Percentiles rank a stretch among this genome's conserved stretches.
Conservation (phyloP, 768 basidiomycete genomes). For the Rickenella mellea region DNA sequence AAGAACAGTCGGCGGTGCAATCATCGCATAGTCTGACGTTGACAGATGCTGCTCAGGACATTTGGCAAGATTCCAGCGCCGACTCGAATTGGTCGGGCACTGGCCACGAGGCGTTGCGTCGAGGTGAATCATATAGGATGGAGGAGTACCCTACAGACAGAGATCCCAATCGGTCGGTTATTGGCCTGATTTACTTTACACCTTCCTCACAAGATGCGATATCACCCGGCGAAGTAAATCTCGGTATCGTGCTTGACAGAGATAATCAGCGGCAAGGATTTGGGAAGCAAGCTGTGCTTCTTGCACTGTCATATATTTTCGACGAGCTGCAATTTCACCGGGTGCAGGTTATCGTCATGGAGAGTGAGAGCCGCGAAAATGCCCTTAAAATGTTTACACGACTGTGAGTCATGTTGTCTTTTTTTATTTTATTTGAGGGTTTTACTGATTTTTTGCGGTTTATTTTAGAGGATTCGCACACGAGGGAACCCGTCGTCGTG, state of each 20-base stretch:
- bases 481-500: conserved; percentile 53
- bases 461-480: conserved; percentile 42
- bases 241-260: conserved; percentile 43
- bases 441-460: neutral
- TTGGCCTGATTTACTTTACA: neutral
- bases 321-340: conserved; percentile 34
- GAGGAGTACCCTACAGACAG: too few relatives aligned
- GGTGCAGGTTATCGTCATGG: conserved; percentile 42
- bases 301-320: conserved; percentile 40
- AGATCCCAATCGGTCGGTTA: neutral
- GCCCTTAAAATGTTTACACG: conserved; percentile 40
- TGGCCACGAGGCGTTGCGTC: too few relatives aligned
- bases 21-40: too few relatives aligned
- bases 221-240: conserved; percentile 46
- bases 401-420: conserved; percentile 16
- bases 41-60: too few relatives aligned
- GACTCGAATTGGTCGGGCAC: too few relatives aligned
- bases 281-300: conserved; percentile 35
- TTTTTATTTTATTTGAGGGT: neutral
- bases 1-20: too few relatives aligned
- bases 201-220: too few relatives aligned
- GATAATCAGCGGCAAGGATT: conserved; percentile 30
- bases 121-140: too few relatives aligned
- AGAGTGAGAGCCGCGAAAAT: conserved; percentile 31
- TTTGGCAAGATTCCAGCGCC: too few relatives aligned